A percentile compares a stretch with the other conserved stretches of the same genome.
phyloP scores from a whole-genome alignment of 2,329 filamentous ascomycete species.

The Epichloe typhina region DNA sequence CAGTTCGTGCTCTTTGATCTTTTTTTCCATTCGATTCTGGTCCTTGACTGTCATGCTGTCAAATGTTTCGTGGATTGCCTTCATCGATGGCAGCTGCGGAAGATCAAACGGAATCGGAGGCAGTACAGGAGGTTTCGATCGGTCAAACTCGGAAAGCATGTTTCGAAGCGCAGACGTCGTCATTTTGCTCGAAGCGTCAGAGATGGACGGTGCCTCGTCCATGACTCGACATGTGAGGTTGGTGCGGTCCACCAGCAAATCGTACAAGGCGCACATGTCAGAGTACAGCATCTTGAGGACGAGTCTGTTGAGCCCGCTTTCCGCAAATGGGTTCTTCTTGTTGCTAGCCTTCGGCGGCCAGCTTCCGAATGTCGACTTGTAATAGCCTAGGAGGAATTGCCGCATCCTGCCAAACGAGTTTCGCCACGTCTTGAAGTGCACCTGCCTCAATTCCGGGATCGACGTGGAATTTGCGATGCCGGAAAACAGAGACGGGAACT shows the following conservation, averaged over 20 bases:
- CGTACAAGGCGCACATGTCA: conserved; percentile 78
- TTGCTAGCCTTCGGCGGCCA: conserved; percentile 88
- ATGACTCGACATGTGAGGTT: conserved; percentile 66
- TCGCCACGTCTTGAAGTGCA: conserved; percentile 79
- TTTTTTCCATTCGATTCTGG: conserved; percentile 57
- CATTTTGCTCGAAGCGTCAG: conserved; percentile 44
- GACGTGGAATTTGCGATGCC: conserved; percentile 79
- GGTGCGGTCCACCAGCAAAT: conserved; percentile 71
- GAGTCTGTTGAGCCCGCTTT: conserved; percentile 72
- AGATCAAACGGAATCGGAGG: conserved; percentile 86
- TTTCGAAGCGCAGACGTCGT: conserved; percentile 59
- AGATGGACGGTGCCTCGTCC: conserved; percentile 48
- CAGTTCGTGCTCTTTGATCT: conserved; percentile 67
- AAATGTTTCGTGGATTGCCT: conserved; percentile 51
- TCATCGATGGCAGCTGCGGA: conserved; percentile 61
- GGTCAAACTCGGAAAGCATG: conserved; percentile 78
- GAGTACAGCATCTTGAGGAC: conserved; percentile 73
- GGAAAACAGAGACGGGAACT: conserved; percentile 80
- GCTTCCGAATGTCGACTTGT: conserved; percentile 44
- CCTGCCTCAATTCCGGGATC: conserved; percentile 57
- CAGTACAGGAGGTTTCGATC: conserved; percentile 75
- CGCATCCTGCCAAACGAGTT: conserved; percentile 61
- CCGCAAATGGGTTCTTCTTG: conserved; percentile 83
- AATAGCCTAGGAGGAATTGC: conserved; percentile 56
- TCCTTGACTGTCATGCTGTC: conserved; percentile 56